Evolutionary conservation across 2,329 filamentous ascomycete species (phyloP).

Genomic region (Macrophomina phaseolina): DNA sequence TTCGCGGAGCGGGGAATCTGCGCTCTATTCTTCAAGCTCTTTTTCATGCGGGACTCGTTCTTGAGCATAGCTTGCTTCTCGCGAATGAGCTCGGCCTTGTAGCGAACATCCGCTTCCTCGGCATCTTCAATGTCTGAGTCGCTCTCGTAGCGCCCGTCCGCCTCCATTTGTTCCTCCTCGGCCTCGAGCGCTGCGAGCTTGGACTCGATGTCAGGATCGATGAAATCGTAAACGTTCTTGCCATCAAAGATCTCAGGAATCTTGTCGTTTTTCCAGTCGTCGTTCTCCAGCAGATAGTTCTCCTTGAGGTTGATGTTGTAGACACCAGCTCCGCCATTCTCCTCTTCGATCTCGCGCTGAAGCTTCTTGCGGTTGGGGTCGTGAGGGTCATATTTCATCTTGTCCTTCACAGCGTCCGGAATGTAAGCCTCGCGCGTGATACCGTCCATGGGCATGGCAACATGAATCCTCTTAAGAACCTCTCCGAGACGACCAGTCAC

Average conservation of each 20-base stretch:
- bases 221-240: constrained; percentile 96
- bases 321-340: constrained; percentile 93
- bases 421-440: constrained; percentile 81
- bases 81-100: constrained; percentile 93
- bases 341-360: constrained; percentile 85
- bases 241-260: constrained; percentile 93
- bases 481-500: constrained; percentile 83
- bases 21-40: constrained; percentile 95
- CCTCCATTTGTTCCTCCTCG: constrained; percentile 91
- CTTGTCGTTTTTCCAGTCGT: constrained; percentile 95
- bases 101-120: constrained; percentile 83
- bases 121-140: constrained; percentile 78
- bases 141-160: constrained; percentile 89
- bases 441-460: constrained; percentile 89
- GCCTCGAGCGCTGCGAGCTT: constrained; percentile 92
- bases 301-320: constrained; percentile 91
- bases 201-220: constrained; percentile 94
- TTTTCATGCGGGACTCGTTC: constrained; percentile 94
- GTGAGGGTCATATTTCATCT: constrained; percentile 87
- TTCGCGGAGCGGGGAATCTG: constrained; percentile 84
- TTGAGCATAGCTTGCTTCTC: constrained; percentile 92
- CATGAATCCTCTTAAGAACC: constrained; percentile 92
- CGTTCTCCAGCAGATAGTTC: constrained; percentile 84
- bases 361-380: constrained; percentile 84
- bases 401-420: constrained; percentile 78